Percentiles rank a stretch among this genome's conserved stretches.
Evolutionary conservation across 805 yeast species (phyloP).

Genomic region (Spathaspora arborariae): DNA sequence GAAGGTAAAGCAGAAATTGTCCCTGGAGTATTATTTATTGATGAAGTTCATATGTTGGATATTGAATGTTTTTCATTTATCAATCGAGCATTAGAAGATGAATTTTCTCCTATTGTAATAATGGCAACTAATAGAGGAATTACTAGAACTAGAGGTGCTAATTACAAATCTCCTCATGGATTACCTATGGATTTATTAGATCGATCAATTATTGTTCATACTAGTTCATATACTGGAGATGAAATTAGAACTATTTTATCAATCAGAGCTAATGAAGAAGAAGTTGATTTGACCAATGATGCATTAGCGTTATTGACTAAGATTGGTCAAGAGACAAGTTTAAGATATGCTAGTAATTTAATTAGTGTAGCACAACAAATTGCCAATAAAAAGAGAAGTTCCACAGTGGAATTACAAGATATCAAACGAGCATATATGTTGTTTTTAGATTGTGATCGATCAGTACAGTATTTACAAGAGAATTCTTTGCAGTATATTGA

Average conservation of each 20-base stretch:
- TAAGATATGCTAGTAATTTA: constrained; percentile 89
- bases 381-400: constrained; percentile 74
- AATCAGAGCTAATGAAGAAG: constrained; percentile 93
- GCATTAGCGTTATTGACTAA: constrained; percentile 85
- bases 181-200: constrained; percentile 92
- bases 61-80: constrained; percentile 94
- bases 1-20: constrained; percentile 98
- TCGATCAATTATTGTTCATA: constrained; percentile 88
- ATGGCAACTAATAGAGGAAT: constrained; percentile 98
- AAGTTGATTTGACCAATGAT: constrained; percentile 75
- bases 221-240: constrained; percentile 69
- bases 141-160: constrained; percentile 90
- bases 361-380: constrained; percentile 87
- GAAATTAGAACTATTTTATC: constrained; percentile 84
- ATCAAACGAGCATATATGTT: constrained; percentile 82
- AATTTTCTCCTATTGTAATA: constrained; percentile 92
- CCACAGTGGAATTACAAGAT: constrained; percentile 70
- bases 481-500: constrained; percentile 66
- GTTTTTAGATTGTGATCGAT: constrained; percentile 85
- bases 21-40: constrained; percentile 96
- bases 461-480: constrained; percentile 80
- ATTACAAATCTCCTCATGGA: constrained; percentile 96
- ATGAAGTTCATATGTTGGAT: constrained; percentile 97
- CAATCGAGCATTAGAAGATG: constrained; percentile 94
- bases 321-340: constrained; percentile 84